Evolutionary conservation across 208 protist genomes (phyloP), one percentile per base, ranked within the genome.

Genomic region (Crithidia mellificae): DNA sequence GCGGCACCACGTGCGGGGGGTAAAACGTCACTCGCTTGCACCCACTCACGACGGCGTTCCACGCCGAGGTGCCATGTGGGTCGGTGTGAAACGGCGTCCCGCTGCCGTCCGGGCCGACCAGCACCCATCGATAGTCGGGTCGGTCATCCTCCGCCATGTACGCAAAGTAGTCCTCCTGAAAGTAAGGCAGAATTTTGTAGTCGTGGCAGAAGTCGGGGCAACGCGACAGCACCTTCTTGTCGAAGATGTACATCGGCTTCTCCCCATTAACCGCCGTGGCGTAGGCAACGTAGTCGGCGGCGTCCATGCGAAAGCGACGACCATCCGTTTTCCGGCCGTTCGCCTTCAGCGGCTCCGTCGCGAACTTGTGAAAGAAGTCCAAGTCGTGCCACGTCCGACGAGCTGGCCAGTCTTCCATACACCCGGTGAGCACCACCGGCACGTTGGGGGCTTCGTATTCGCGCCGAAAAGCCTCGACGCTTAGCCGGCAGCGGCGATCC

Each of bases 221-320:
- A 1, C 30, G 36, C 2, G 17, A 20, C 20, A 78, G 52, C 2
- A 81, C 38, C 57, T 79, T 81, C 62, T 85, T 81, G 64, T 85
- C 75, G 41, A 84, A 84, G 14, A 81, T 67, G 72, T 79, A 81
- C 71, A 85, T 72, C 12, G 75, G 75, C 51, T 81, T 85, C 56
- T 85, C 75, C 5, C 65, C 70, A 46, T 75, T 68, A 17, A 25
- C 44, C 12, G 61, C 20, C n/a, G 46, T 61, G 11, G 44, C 63
- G 41, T 85, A 81, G 39, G 64, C 66, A 17, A 75, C 15, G 68
- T 72, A 85, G 43, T 85, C 66, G 0, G 24, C 39, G 5, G 63
- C 61, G 22, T 6, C 22, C 38, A 85, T 62, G 32, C 79, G 73
- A 41, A 82, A 80, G 9, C 69, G 74, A 4, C 68, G 52, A 14